Evolutionary conservation across 345 rosid species (phyloP), one percentile per base, ranked within the genome.

Genomic region (Salix viminalis): DNA sequence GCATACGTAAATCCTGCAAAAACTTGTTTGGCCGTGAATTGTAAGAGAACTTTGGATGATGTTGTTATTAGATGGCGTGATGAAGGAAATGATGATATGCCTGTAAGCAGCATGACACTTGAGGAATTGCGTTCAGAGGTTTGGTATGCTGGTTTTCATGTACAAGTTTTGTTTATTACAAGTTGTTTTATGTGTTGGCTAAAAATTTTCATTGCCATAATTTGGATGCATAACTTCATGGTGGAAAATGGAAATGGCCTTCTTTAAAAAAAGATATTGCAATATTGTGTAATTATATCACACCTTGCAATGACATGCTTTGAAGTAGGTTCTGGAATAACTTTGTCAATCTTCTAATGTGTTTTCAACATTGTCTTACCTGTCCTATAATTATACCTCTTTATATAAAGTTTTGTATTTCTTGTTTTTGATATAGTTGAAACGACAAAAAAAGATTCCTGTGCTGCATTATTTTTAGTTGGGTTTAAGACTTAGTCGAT

Each of bases 1-100:
- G 98, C 96, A 32, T 83, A 67, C 76, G 65, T 92, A 75, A 96
- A 96, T 67, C 88, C 98, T 80, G 98, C 94, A 21, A 84, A 88
- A 75, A 88, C 81, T 82, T 96, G 98, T 85, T 81, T 93, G 82
- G 80, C 70, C 34, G 69, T 75, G 74, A 87, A 85, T 70, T 44
- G 72, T 24, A 88, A 89, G 76, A 86, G 89, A 87, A 82, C 80
- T 67, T 85, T 85, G 80, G 86, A 85, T 69, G 94, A 93, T 80
- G 71, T 81, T 75, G 97, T 79, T 28, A 85, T 96, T 50, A 76
- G 86, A 73, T 96, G 99, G 99, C 92, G 90, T 54, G 90, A 89
- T 71, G 94, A 93, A 89, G 98, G 97, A 79, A 83, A 82, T 67
- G 97, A 88, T 83, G 74, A 89, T 84, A 80, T 83, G 76, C 96